Evolutionary conservation across 1,284 basidiomycete species (phyloP).

Genomic region (Rhodotorula sp.): DNA sequence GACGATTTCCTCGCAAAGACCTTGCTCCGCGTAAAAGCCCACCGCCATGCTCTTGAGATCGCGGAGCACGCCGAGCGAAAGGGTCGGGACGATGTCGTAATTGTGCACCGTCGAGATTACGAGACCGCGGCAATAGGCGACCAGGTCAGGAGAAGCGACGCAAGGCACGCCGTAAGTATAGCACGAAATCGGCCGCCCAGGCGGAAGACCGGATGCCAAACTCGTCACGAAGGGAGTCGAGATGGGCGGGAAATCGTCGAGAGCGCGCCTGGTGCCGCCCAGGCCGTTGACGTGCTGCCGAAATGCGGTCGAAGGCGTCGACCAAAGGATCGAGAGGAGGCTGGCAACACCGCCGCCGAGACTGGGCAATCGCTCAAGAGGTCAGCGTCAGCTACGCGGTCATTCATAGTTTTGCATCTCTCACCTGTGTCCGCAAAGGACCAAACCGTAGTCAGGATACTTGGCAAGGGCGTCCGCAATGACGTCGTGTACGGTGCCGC

Average conservation of each 20-base stretch:
- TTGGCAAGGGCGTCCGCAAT: conserved; percentile 51
- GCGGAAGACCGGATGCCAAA: conserved; percentile 52
- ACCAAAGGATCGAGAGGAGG: conserved; percentile 43
- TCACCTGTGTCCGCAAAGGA: conserved; percentile 51
- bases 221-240: conserved; percentile 55
- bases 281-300: neutral
- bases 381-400: neutral
- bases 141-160: conserved; percentile 54
- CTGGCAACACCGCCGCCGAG: conserved; percentile 57
- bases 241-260: conserved; percentile 48
- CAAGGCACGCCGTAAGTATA: conserved; percentile 53
- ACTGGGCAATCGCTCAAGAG: conserved; percentile 46
- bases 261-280: neutral
- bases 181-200: conserved; percentile 55
- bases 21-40: conserved; percentile 51
- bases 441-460: conserved; percentile 55
- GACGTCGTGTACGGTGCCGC: conserved; percentile 54
- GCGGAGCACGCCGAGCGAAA: conserved; percentile 54
- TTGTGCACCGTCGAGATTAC: conserved; percentile 54
- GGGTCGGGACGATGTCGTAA: conserved; percentile 50
- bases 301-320: conserved; percentile 29
- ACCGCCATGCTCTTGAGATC: conserved; percentile 56
- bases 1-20: conserved; percentile 55
- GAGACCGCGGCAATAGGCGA: conserved; percentile 52
- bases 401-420: neutral